These are phyloP conservation scores for Beauveria asiatica DNA, from an alignment of 2,329 filamentous ascomycete species.

Conservation along the genomic window DNA sequence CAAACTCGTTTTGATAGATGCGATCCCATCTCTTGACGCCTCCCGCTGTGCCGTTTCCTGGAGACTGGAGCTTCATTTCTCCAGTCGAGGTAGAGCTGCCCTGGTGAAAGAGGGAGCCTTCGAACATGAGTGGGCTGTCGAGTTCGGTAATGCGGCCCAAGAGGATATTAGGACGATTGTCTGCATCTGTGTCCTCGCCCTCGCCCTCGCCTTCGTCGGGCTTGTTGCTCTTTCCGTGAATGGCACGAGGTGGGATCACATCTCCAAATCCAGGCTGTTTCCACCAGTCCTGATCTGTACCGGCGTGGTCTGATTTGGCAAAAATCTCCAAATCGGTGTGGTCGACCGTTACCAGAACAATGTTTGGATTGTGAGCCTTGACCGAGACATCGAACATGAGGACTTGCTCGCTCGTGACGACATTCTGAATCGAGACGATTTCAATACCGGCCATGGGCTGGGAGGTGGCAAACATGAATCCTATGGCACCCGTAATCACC, in stretches of 20 bases:
- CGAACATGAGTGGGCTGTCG: conserved; percentile 81
- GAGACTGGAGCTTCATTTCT: conserved; percentile 71
- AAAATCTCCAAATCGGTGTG: conserved; percentile 89
- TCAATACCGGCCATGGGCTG: conserved; percentile 75
- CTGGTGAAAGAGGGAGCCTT: conserved; percentile 78
- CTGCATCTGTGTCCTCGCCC: conserved; percentile 41
- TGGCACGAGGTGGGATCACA: background rate
- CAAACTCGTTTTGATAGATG: conserved; percentile 85
- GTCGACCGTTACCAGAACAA: conserved; percentile 77
- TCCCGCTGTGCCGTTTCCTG: conserved; percentile 81
- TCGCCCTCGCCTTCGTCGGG: conserved; percentile 25
- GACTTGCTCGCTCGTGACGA: conserved; percentile 88
- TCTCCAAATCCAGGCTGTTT: conserved; percentile 17
- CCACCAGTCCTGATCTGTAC: conserved; percentile 57
- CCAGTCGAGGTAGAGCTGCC: conserved; percentile 65
- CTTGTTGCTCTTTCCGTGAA: conserved; percentile 20
- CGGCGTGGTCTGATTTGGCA: conserved; percentile 84
- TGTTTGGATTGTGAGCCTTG: conserved; percentile 83
- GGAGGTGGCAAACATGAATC: conserved; percentile 85
- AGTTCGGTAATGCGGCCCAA: conserved; percentile 84
- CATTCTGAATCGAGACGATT: conserved; percentile 74
- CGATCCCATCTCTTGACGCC: conserved; percentile 83
- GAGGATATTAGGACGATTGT: conserved; percentile 63
- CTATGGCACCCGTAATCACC: conserved; percentile 75
- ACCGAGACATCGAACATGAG: conserved; percentile 90